Conservation (phyloP, 2,329 filamentous ascomycete genomes). For the Phyllosticta citrichinensis region DNA sequence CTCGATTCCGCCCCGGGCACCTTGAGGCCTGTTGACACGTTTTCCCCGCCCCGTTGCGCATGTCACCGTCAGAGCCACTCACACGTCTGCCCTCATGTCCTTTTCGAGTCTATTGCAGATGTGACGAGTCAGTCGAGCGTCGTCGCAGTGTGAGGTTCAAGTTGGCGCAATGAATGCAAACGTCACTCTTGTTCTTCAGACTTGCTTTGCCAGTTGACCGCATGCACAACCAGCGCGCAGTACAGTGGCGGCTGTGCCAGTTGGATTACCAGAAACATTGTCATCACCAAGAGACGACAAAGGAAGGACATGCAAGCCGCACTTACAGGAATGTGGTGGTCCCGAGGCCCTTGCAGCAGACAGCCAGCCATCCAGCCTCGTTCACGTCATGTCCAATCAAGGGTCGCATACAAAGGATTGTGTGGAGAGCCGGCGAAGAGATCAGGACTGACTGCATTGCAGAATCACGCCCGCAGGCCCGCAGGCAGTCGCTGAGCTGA, state of each 20-base stretch:
- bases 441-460: neutral
- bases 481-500: neutral
- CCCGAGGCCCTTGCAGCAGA: neutral
- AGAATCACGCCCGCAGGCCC: neutral
- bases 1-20: neutral
- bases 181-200: constrained; percentile 24
- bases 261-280: constrained; percentile 41
- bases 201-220: constrained; percentile 35
- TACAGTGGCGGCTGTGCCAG: constrained; percentile 35
- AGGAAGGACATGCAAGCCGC: neutral
- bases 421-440: neutral
- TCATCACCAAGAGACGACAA: constrained; percentile 15
- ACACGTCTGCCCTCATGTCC: neutral
- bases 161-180: neutral
- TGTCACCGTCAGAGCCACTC: constrained; percentile 1
- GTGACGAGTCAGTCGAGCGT: constrained; percentile 8
- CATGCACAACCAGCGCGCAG: constrained; percentile 41
- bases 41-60: neutral
- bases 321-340: neutral
- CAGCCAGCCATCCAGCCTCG: too few species aligned
- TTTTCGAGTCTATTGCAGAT: constrained; percentile 3
- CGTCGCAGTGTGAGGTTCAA: neutral
- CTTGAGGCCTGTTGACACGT: neutral
- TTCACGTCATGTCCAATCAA: neutral
- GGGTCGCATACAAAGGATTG: neutral